Evolutionary conservation across 2,329 filamentous ascomycete species (phyloP).

Genomic region (Diaporthe ampelina): DNA sequence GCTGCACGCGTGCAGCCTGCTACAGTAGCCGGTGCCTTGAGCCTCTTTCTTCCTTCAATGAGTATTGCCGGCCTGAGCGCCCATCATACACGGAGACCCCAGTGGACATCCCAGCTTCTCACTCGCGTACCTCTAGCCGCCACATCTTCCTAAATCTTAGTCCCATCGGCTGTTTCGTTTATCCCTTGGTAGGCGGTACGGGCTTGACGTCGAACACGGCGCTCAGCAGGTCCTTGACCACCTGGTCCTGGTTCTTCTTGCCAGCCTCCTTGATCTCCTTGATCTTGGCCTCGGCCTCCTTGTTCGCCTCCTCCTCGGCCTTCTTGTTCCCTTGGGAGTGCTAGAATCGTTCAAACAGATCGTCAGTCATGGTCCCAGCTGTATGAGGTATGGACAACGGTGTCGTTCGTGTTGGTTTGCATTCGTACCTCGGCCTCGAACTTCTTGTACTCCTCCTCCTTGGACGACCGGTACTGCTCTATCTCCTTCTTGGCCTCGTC

Average conservation of each 20-base stretch:
- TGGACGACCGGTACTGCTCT: conserved; percentile 88
- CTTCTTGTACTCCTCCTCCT: conserved; percentile 95
- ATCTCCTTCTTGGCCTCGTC: conserved; percentile 98
- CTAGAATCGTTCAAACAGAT: conserved; percentile 60
- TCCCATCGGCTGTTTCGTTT: neutral
- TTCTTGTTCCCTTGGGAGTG: conserved; percentile 91
- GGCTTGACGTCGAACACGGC: conserved; percentile 90
- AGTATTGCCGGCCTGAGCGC: conserved; percentile 16
- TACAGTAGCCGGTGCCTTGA: conserved; percentile 13
- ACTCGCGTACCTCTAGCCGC: neutral
- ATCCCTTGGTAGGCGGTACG: conserved; percentile 59
- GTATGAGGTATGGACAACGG: too few relatives aligned
- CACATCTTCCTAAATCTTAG: too few relatives aligned
- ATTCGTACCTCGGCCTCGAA: conserved; percentile 81
- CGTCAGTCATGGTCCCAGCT: conserved; percentile 39
- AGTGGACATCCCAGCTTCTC: neutral
- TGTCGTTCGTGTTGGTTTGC: neutral
- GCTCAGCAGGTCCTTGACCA: conserved; percentile 85
- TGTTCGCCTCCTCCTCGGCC: conserved; percentile 83
- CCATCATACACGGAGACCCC: neutral
- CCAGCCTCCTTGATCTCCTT: conserved; percentile 86
- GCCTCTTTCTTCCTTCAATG: conserved; percentile 28
- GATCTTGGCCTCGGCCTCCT: conserved; percentile 85
- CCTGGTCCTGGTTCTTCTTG: conserved; percentile 82
- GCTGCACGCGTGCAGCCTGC: conserved; percentile 8